Evolutionary conservation across 257 asterid genomes (phyloP), one percentile per base, ranked within the genome.

Genomic region (Fraxinus anomala): DNA sequence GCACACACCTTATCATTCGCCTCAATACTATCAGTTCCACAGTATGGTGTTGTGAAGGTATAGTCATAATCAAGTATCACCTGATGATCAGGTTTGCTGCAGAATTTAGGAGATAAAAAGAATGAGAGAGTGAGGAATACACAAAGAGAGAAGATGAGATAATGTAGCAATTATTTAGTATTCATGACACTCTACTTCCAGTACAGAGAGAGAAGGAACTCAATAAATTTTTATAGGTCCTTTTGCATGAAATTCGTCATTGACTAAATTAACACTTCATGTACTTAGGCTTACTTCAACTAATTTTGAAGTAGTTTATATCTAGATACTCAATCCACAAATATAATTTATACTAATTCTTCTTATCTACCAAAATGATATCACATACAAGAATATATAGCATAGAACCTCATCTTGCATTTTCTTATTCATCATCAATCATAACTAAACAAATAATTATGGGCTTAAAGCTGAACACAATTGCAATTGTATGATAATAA

Each of bases 31-130:
- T 78, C 88, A 80, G 97, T 91, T 79, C 99, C 98, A 72, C 85
- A 73, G 80, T 93, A 96, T 74, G 97, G 99, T 73, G 98, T 96
- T 54, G 98, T 93, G 92, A 96, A 96, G 47, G 98, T 96, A 84
- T 93, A 96, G 80, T 96, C 99, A 82, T 93, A 96, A 76, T 96
- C 99, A 82, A 93, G 89, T 82, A 92, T 88, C 87, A 96, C 91
- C 91, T 91, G 90, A 76, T 96, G 91, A 36, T 90, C 80, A 36
- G 98, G 97, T 80, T 92, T 87, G 88, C 99, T 96, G 89, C 91
- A 82, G 70, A 76, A 76, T 68, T 24, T 70, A 73, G 74, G 74
- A 78, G 76, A 19, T 47, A 83, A 80, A 73, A 82, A 77, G 21
- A 24, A 81, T 69, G 77, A 74, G 71, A 76, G 49, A 11, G 1